A percentile compares a stretch with the other conserved stretches of the same genome.
These are phyloP conservation scores for Sisymbrium irio DNA, from an alignment of 345 rosid genomes.

Conservation along the genomic window DNA sequence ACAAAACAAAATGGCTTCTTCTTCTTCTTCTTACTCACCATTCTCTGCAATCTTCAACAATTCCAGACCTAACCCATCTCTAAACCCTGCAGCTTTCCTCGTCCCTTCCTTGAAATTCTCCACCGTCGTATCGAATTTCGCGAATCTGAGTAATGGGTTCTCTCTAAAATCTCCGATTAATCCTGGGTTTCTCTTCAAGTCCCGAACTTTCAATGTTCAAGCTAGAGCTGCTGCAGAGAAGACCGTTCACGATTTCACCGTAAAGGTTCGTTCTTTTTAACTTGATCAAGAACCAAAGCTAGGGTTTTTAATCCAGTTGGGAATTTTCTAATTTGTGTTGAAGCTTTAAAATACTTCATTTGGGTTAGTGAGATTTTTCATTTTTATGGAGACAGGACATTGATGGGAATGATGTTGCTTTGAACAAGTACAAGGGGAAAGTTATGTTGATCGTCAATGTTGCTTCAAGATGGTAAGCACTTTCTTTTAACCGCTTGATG, in stretches of 20 bases:
- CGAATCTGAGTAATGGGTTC: conserved; percentile 50
- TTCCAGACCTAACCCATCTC: conserved; percentile 28
- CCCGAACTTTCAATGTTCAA: conserved; percentile 41
- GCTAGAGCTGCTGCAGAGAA: conserved; percentile 79
- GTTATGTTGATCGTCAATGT: conserved; percentile 87
- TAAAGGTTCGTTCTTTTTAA: conserved; percentile 47
- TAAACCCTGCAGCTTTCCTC: conserved; percentile 36
- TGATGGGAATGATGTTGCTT: conserved; percentile 74
- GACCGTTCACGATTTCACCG: conserved; percentile 67
- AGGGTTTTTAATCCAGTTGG: conserved; percentile 3
- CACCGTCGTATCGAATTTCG: conserved; percentile 46
- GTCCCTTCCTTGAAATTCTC: conserved; percentile 45
- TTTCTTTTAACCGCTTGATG: not conserved
- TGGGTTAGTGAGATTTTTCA: not conserved
- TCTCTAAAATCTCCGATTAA: conserved; percentile 33
- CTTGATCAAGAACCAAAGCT: not conserved
- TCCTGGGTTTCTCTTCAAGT: conserved; percentile 41
- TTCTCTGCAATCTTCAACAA: conserved; percentile 34
- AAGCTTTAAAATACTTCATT: no score
- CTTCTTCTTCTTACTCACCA: conserved; percentile 42
- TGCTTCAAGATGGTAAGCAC: conserved; percentile 82
- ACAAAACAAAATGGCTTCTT: conserved; percentile 21
- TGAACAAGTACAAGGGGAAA: conserved; percentile 78
- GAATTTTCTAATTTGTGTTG: not conserved
- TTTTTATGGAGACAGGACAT: conserved; percentile 59